These are phyloP conservation scores for Ziziphus jujuba DNA, from an alignment of 306 rosid genomes.

Conservation along the genomic window DNA sequence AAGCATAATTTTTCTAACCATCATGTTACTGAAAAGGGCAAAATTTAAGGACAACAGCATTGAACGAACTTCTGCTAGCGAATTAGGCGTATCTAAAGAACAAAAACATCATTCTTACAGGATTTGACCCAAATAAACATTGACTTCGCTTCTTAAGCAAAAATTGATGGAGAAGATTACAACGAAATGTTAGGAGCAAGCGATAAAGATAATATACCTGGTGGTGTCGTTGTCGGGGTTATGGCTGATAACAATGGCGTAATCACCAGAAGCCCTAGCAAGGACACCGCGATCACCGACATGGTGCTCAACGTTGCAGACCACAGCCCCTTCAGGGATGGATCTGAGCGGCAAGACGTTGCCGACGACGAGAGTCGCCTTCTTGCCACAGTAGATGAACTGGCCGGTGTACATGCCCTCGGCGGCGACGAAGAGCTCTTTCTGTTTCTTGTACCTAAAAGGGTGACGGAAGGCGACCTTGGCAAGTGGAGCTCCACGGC, in stretches of 20 bases:
- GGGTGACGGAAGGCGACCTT: not conserved
- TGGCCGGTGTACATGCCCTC: constrained; percentile 5
- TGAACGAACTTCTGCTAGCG: too few species aligned
- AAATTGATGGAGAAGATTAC: too few species aligned
- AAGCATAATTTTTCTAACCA: too few species aligned
- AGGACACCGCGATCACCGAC: constrained; percentile 1
- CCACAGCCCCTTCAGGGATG: constrained; percentile 1
- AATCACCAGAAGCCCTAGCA: constrained; percentile 1
- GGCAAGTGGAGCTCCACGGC: constrained; percentile 19
- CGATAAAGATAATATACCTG: not conserved
- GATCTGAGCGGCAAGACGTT: not conserved
- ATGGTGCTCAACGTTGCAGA: constrained; percentile 3
- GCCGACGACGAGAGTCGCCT: not conserved
- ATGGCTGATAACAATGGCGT: not conserved
- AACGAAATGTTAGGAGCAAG: not conserved
- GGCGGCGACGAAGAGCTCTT: constrained; percentile 19
- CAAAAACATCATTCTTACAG: too few species aligned
- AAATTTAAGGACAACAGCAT: too few species aligned
- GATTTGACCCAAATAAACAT: too few species aligned
- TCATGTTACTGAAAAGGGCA: too few species aligned
- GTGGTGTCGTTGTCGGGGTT: not conserved
- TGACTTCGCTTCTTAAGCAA: too few species aligned
- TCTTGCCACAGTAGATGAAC: not conserved
- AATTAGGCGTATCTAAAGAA: too few species aligned
- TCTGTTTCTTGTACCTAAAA: constrained; percentile 16